Evolutionary conservation across 2,329 filamentous ascomycete species (phyloP), one percentile per base, ranked within the genome.

Genomic region (Talaromyces sp.): DNA sequence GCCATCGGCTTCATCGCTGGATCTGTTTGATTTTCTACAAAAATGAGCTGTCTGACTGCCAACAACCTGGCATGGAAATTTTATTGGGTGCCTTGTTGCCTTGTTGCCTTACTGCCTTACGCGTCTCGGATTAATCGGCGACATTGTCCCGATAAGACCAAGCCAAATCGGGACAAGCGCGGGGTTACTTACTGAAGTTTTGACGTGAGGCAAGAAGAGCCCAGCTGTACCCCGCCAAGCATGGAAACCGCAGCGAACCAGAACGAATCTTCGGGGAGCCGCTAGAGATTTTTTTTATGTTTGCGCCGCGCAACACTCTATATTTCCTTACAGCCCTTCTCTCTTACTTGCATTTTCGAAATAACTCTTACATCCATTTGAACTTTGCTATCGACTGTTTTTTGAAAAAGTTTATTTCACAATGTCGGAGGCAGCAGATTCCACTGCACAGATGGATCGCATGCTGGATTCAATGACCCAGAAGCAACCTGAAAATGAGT

Each of bases 21-120:
- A 84, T 71, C 73, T 85, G 31, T 81, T 85, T 75, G 83, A 85
- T 69, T 83, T 85, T 69, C 78, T 85, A 67, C 81, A 84, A 70
- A 79, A 75, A 67, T 72, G 66, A 70, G 16, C 47, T 50, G 47
- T 27, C 47, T 48, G 47, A 31, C 24, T n/a, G 7, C 33, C 48
- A 52, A 58, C 60, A 43, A 19, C 13, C 22, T 19, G 31, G 9
- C 3, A 16, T 27, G n/a, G 43, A 31, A 63, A 54, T 60, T 37
- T 54, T 60, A 31, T 60, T 65, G 64, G 37, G 68, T 71, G 69
- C 68, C 68, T 62, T 39, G 64, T 6, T 58, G 63, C 69, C 68
- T 62, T 59, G 24, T 7, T 62, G 63, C 63, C 63, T 61, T 52
- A 8, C 6, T 48, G 47, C 60, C 60, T 54, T 33, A 35, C 1